Evolutionary conservation across 169 alveolate genomes (phyloP).

Genomic region (Cardiosporidium cionae): DNA sequence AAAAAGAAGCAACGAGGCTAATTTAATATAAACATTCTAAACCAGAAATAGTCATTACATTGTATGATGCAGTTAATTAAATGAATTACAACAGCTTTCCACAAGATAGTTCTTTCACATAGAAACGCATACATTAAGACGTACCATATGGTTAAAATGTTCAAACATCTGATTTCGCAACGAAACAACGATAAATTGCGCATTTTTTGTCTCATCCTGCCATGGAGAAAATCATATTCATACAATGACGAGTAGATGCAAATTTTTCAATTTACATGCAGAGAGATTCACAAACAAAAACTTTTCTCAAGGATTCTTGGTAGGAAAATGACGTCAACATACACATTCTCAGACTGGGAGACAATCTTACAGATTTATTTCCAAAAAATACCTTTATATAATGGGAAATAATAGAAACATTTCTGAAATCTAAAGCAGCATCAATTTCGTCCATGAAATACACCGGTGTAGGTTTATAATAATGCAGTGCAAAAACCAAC

Average conservation of each 20-base stretch:
- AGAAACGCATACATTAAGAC: background rate
- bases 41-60: background rate
- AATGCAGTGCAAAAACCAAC: conserved; percentile 96
- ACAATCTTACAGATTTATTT: background rate
- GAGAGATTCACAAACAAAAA: too few species aligned
- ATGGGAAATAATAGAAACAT: conserved; percentile 83
- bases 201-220: conserved; percentile 82
- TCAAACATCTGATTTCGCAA: conserved; percentile 85
- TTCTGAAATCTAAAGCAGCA: conserved; percentile 98
- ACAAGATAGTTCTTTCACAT: background rate
- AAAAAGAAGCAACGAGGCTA: background rate
- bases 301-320: too few species aligned
- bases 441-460: conserved; percentile 99
- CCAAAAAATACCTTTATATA: conserved; percentile 58
- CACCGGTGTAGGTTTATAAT: conserved; percentile 94
- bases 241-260: too few species aligned
- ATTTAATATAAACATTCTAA: background rate
- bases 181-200: conserved; percentile 94
- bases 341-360: conserved; percentile 45
- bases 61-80: background rate
- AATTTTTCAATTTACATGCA: too few species aligned
- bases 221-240: conserved; percentile 13
- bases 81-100: background rate
- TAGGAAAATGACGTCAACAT: too few species aligned
- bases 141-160: conserved; percentile 60